Percentiles rank a stretch among this genome's conserved stretches.
Conservation (phyloP, 768 basidiomycete species). For the Exsudoporus frostii region DNA sequence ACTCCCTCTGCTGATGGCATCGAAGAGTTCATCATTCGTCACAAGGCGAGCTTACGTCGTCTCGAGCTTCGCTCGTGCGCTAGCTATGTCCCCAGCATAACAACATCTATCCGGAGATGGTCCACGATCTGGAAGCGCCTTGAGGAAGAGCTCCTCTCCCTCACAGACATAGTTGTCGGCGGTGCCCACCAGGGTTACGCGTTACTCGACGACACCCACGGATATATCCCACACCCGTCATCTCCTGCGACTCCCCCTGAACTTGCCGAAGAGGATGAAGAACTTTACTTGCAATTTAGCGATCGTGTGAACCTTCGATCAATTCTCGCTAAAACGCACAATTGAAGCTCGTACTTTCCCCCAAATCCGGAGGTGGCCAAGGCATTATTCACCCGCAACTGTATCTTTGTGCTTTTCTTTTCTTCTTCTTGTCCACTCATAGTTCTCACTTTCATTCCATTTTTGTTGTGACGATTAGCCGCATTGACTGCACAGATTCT, state of each 20-base stretch:
- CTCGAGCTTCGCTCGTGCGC: constrained; percentile 27
- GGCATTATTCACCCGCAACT: too few species aligned
- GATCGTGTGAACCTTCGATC: constrained; percentile 12
- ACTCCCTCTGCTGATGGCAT: constrained; percentile 19
- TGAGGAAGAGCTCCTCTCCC: constrained; percentile 19
- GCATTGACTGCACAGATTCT: neutral
- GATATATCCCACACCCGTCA: constrained; percentile 22
- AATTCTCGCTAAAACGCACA: neutral
- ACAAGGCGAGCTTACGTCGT: constrained; percentile 24
- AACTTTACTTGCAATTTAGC: constrained; percentile 6
- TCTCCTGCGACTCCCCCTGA: neutral
- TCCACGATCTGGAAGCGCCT: constrained; percentile 27
- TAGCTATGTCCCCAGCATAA: constrained; percentile 21
- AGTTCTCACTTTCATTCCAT: neutral
- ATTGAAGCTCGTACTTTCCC: too few species aligned
- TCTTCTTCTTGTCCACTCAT: neutral
- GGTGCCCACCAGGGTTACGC: constrained; percentile 20
- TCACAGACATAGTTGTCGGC: constrained; percentile 23
- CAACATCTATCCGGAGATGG: constrained; percentile 24
- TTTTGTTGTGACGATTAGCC: neutral
- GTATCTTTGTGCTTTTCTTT: too few species aligned
- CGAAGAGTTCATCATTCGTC: constrained; percentile 31
- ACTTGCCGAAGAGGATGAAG: constrained; percentile 12
- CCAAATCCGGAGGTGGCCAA: too few species aligned
- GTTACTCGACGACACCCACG: constrained; percentile 18